Evolutionary conservation across 1,284 basidiomycete species (phyloP).

Genomic region (Ganoderma boninense): DNA sequence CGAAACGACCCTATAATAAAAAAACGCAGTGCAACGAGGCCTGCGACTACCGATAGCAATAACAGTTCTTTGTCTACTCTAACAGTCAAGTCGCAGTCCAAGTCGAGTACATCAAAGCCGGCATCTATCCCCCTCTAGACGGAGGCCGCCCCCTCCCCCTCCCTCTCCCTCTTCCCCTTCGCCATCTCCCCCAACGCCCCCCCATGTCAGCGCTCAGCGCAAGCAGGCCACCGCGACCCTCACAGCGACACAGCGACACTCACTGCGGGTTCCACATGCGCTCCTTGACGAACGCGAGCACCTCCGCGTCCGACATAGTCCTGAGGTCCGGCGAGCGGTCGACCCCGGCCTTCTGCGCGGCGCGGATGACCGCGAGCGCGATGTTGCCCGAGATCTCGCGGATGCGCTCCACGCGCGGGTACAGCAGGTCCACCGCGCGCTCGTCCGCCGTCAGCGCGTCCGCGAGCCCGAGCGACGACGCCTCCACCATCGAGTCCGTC

Average conservation of each 20-base stretch:
- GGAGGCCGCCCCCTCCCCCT: too few species aligned
- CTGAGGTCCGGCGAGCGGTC: constrained; percentile 67
- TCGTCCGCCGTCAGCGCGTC: constrained; percentile 82
- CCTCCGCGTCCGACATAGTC: constrained; percentile 59
- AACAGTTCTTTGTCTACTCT: neutral
- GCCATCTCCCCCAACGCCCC: too few species aligned
- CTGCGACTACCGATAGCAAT: neutral
- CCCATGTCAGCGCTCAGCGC: too few species aligned
- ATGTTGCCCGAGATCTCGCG: constrained; percentile 85
- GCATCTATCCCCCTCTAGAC: neutral
- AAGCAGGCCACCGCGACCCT: too few species aligned
- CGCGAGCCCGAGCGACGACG: constrained; percentile 80
- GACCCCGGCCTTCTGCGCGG: constrained; percentile 78
- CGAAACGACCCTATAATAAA: neutral
- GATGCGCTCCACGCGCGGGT: constrained; percentile 83
- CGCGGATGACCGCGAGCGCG: constrained; percentile 76
- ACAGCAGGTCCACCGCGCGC: constrained; percentile 68
- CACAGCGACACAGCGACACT: too few species aligned
- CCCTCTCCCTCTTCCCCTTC: too few species aligned
- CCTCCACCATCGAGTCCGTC: constrained; percentile 85
- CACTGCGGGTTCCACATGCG: constrained; percentile 77
- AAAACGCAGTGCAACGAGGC: neutral
- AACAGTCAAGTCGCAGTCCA: neutral
- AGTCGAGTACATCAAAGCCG: neutral
- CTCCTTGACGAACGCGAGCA: constrained; percentile 60